These are phyloP conservation scores for Saturnispora mendoncae DNA, from an alignment of 805 yeast species.

Conservation along the genomic window DNA sequence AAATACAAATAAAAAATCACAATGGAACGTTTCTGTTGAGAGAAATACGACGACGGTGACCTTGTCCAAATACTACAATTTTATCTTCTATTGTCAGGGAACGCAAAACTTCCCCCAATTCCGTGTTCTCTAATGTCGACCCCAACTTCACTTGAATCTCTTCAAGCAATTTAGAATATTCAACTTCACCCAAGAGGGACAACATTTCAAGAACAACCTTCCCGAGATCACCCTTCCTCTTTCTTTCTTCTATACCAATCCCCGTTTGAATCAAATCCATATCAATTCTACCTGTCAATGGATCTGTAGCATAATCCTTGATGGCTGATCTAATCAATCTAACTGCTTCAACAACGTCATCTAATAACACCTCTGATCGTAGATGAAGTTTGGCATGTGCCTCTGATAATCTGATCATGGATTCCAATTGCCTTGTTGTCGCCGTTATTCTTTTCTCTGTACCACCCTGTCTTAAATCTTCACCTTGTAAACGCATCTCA, in stretches of 20 bases:
- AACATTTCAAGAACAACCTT: conserved; percentile 50
- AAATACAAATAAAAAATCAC: neutral
- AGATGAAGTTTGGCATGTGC: conserved; percentile 97
- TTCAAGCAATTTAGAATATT: conserved; percentile 50
- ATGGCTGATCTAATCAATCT: conserved; percentile 88
- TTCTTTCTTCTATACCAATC: conserved; percentile 78
- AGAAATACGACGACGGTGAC: conserved; percentile 54
- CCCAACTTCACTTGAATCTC: conserved; percentile 59
- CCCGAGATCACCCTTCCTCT: conserved; percentile 61
- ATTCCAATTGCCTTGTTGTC: conserved; percentile 92
- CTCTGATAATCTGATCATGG: conserved; percentile 89
- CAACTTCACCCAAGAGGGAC: conserved; percentile 34
- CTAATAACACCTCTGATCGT: conserved; percentile 56
- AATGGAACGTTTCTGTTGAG: conserved; percentile 15
- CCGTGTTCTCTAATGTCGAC: conserved; percentile 59
- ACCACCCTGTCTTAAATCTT: conserved; percentile 57
- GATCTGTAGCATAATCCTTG: conserved; percentile 97
- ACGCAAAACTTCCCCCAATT: conserved; percentile 57
- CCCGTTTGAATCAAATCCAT: conserved; percentile 98
- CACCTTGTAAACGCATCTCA: conserved; percentile 89
- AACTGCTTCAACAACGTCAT: conserved; percentile 89
- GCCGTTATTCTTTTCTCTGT: conserved; percentile 92
- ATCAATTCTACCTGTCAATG: conserved; percentile 91
- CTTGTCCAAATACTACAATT: conserved; percentile 62
- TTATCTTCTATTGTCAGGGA: conserved; percentile 65